Evolutionary conservation across 495 filamentous ascomycete genomes (phyloP), one percentile per base, ranked within the genome.

Genomic region (Penicillium soppii): DNA sequence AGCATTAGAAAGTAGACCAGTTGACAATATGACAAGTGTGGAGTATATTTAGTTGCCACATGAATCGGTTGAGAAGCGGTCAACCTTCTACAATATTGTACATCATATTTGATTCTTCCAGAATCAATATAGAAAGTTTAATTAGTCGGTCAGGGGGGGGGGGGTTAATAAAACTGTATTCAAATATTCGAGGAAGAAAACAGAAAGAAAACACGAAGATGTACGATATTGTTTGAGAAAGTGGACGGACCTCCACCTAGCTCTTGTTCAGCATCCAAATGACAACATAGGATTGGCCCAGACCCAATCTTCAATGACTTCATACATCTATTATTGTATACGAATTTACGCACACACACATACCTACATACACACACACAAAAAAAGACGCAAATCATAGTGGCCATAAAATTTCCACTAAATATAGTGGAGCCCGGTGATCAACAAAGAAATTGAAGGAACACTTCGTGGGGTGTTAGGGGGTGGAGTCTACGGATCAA

Each of bases 51-150:
- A 40, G 54, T 61, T 42, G 27, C 29, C 21, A 36, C 38, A 27
- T 35, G 37, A 57, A 54, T 59, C 47, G 59, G 49, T 52, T 56
- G 56, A 25, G 59, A 50, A 53, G 59, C 59, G 59, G 56, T 54
- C 59, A 51, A 44, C 21, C 20, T 7, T 19, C 10, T 32, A 21
- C 16, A 32, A 44, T 5, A 12, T n/a, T n/a, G n/a, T n/a, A n/a
- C n/a, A n/a, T n/a, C n/a, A n/a, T n/a, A n/a, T n/a, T n/a, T n/a
- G n/a, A 19, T 29, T 7, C 32, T 49, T 45, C 39, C 50, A 25
- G 43, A 48, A 35, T 55, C 13, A 41, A 42, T 16, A 1, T 13
- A n/a, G 27, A 20, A 33, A 20, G 10, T 1, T 23, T 33, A 22
- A 45, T 33, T n/a, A 44, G 44, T 53, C 50, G 55, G 55, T 58